A percentile compares a stretch with the other conserved stretches of the same genome.
phyloP scores from a whole-genome alignment of 1,284 basidiomycete genomes.

The Leccinum solheimii region DNA sequence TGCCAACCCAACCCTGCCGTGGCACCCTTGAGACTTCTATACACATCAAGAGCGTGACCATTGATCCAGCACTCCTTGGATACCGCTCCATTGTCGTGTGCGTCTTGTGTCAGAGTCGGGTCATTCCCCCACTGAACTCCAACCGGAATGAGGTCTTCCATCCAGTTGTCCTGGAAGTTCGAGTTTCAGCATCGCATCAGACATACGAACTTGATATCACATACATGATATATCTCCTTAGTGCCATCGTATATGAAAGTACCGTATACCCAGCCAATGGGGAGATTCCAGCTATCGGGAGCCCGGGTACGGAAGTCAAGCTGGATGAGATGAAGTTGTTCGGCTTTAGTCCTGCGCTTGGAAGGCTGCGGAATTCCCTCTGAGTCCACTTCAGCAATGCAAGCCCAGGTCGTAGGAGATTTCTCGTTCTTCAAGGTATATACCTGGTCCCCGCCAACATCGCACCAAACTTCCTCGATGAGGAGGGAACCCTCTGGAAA shows the following conservation, averaged over 20 bases:
- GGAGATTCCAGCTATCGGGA: neutral
- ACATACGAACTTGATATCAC: neutral
- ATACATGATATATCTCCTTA: neutral
- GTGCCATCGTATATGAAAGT: constrained; percentile 3
- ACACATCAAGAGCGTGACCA: neutral
- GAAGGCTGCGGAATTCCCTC: neutral
- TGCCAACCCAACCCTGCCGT: constrained; percentile 2
- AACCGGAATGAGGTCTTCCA: constrained; percentile 1
- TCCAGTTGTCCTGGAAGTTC: neutral
- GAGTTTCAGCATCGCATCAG: neutral
- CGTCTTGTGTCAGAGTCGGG: neutral
- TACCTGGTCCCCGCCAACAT: neutral
- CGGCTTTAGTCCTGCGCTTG: neutral
- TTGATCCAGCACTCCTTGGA: neutral
- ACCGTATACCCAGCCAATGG: constrained; percentile 3
- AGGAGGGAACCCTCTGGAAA: neutral
- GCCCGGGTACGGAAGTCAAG: neutral
- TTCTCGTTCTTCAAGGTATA: neutral
- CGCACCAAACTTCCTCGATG: neutral
- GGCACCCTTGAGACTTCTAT: neutral
- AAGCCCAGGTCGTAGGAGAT: neutral
- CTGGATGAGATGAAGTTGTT: constrained; percentile 2
- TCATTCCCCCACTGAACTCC: constrained; percentile 8
- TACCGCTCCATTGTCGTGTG: neutral
- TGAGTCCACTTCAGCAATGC: neutral